phyloP scores from a whole-genome alignment of 179 eudicot genomes.

The Heliamphora pulchella region DNA sequence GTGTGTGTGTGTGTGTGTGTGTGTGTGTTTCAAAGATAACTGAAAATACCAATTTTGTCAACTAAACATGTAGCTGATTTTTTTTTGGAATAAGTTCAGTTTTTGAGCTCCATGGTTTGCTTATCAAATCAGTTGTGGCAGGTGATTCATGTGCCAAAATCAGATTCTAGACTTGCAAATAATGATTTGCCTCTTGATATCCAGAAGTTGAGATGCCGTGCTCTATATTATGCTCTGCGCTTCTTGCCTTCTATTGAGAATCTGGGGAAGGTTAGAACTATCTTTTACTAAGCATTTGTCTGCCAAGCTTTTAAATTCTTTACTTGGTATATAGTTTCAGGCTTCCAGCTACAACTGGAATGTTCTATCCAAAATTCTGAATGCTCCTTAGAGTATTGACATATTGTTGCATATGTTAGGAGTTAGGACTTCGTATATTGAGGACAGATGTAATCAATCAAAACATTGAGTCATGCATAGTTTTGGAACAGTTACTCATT shows the following conservation, averaged over 20 bases:
- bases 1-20: too few species aligned
- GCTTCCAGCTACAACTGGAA: neutral
- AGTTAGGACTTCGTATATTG: neutral
- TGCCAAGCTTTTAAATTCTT: neutral
- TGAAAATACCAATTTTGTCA: neutral
- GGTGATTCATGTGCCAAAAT: constrained; percentile 90
- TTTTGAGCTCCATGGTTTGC: neutral
- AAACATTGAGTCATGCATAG: neutral
- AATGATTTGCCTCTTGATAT: constrained; percentile 89
- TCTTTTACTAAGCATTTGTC: neutral
- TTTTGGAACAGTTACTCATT: neutral
- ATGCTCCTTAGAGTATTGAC: neutral
- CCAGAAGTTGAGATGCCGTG: constrained; percentile 86
- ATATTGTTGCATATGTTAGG: neutral
- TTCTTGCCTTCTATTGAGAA: constrained; percentile 74
- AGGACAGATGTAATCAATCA: neutral
- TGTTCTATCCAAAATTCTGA: neutral
- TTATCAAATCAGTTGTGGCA: constrained; percentile 19
- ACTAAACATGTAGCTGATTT: neutral
- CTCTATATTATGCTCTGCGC: constrained; percentile 65
- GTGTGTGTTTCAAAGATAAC: neutral
- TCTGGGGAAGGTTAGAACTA: constrained; percentile 64
- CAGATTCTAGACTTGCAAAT: constrained; percentile 93
- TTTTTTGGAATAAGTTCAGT: neutral
- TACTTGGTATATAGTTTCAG: neutral